Base-by-base conservation (phyloP, 805 yeast genomes). In the Cyberlindnera maritima region DNA sequence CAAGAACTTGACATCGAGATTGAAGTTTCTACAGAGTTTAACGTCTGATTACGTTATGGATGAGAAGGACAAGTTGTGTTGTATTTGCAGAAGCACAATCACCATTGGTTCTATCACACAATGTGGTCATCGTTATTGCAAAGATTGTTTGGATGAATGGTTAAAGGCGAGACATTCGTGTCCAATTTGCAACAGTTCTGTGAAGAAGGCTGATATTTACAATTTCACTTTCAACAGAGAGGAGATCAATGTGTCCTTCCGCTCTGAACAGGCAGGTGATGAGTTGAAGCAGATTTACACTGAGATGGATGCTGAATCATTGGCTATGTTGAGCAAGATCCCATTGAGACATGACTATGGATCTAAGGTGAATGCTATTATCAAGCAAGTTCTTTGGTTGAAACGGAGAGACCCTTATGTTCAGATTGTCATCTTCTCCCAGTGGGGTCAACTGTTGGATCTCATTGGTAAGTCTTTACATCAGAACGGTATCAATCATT, bases 91-190 rank as follows among this genome's bases (percentile, higher is more conserved):
- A 18, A 75, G 81, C 4, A 62, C 77, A 2, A 88, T 90, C 41
- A 70, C 77, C 3, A 71, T 81, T 34, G 99, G 99, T 0, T 76
- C 94, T 0, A 69, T 94, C 46, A 85, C 96, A 0, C 81, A 81
- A 10, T 94, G 99, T 73, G 98, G 98, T 0, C 99, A 94, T 65
- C 82, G 81, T 55, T 94, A 85, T 61, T 94, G 99, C 62, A 77
- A 80, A 47, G 86, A 79, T 1, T 94, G 99, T 63, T 70, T 94
- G 32, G 74, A 68, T 17, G 81, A 74, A 45, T 94, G 99, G 99
- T 61, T 85, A 43, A 66, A 65, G 18, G 70, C 69, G 14, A 76
- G 76, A 34, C 61, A 66, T 1, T 66, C 70, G 2, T 94, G 99
- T 64, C 98, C 99, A 0, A 72, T 90, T 55, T 94, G 99, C 67